Evolutionary conservation across 768 basidiomycete genomes (phyloP), one percentile per base, ranked within the genome.

Genomic region (Kwoniella pini): DNA sequence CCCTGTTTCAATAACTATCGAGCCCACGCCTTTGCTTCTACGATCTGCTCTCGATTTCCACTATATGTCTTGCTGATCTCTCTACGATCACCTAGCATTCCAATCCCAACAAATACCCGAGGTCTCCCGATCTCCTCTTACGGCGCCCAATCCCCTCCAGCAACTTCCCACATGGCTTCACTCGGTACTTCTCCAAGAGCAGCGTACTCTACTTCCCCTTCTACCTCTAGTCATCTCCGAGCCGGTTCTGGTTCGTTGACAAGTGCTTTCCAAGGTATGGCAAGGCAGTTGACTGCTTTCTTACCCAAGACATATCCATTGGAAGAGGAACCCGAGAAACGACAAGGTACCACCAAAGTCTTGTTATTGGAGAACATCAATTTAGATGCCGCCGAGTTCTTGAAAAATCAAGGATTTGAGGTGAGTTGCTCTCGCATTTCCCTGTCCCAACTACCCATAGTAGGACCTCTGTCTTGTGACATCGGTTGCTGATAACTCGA

Each of bases 291-390:
- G 39, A 70, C 74, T 6, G 72, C 69, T n/a, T 71, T 70, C 71
- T 63, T 71, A 11, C 73, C 75, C 27, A 50, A 69, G 26, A 63
- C 59, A 5, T 71, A 72, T 46, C 67, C 69, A 4, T 13, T 69
- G 10, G 48, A 53, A 21, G 65, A 64, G 46, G 69, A 74, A 30
- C 61, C 60, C 11, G 57, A 67, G 42, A 65, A 72, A 57, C 58
- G 73, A 59, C 91, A 90, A 70, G 89, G 87, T 62, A 86, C 86
- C 64, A 82, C 95, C 42, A 84, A 83, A 63, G 83, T 98, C 48
- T 84, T 99, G 54, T 81, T 99, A 48, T 83, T 99, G 62, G 96
- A 99, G 81, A 97, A 97, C 72, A 93, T 97, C 83, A 91, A 89
- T 77, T 84, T 86, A 76, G 90, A 91, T 48, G 96, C 95, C 11